Percentiles rank a stretch among this genome's conserved stretches.
These are phyloP conservation scores for Acacia acuminata DNA, from an alignment of 306 rosid genomes.

Conservation along the genomic window DNA sequence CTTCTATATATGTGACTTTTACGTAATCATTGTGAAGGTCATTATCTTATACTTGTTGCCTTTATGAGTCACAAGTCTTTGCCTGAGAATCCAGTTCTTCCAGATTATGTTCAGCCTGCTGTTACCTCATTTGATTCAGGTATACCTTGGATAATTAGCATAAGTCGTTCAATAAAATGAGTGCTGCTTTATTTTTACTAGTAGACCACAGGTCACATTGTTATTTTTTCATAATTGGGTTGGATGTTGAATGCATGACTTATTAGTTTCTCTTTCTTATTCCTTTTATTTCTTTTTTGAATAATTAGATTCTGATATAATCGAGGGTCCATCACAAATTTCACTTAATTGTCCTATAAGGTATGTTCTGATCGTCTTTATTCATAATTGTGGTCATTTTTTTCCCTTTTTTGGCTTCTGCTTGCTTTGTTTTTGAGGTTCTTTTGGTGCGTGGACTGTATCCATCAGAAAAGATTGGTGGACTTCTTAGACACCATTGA, in stretches of 20 bases:
- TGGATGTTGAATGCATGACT: conserved; percentile 22
- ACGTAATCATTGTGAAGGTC: conserved; percentile 55
- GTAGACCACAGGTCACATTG: neutral
- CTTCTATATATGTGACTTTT: conserved; percentile 36
- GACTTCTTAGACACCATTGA: neutral
- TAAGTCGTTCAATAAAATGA: neutral
- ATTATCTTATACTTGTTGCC: conserved; percentile 71
- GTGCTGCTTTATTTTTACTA: neutral
- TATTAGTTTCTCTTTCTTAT: neutral
- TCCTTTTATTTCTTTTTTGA: neutral
- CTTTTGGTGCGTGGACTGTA: conserved; percentile 2
- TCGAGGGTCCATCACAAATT: conserved; percentile 90
- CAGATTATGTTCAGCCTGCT: conserved; percentile 63
- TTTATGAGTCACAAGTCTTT: conserved; percentile 55
- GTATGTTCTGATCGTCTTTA: conserved; percentile 45
- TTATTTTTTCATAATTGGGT: conserved; percentile 10
- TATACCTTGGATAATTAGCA: conserved; percentile 32
- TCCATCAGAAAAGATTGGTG: neutral
- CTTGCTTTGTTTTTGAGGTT: conserved; percentile 9
- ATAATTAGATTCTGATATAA: conserved; percentile 67
- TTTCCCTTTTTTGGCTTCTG: conserved; percentile 2
- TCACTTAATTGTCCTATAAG: conserved; percentile 98
- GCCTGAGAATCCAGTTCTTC: conserved; percentile 53
- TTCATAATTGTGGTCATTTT: conserved; percentile 23
- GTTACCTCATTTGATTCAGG: conserved; percentile 60